Conservation (phyloP, 176 grass and related monocot genomes). For the Carex kokanica region DNA sequence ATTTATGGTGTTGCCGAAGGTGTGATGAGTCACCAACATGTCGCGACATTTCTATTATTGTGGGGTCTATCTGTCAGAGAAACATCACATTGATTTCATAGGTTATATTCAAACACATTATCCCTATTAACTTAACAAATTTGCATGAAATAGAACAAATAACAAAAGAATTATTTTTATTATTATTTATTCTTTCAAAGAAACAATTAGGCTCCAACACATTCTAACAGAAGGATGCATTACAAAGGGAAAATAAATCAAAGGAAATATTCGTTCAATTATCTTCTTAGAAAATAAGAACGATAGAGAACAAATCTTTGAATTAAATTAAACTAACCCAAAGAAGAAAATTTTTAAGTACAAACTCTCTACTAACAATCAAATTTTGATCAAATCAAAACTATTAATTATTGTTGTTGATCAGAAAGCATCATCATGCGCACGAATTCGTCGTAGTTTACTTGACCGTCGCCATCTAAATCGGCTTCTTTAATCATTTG, state of each 20-base stretch:
- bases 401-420: neutral
- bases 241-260: neutral
- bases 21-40: neutral
- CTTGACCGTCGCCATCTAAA: constrained; percentile 68
- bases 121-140: too few species aligned
- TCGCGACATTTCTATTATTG: too few species aligned
- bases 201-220: too few species aligned
- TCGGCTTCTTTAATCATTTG: constrained; percentile 80
- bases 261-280: neutral
- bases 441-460: constrained; percentile 80
- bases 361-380: neutral
- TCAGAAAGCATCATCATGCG: constrained; percentile 80
- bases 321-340: neutral
- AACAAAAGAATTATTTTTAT: too few species aligned
- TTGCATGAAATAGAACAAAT: too few species aligned
- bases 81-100: too few species aligned
- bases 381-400: neutral
- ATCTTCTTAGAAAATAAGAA: neutral
- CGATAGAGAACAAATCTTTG: neutral
- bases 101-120: too few species aligned
- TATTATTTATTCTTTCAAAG: too few species aligned
- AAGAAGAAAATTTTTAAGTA: neutral
- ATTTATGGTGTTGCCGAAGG: neutral
- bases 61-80: too few species aligned
- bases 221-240: neutral